Percentiles rank a stretch among this genome's conserved stretches.
These are phyloP conservation scores for Barnettozyma californica DNA, from an alignment of 805 yeast species.

Conservation along the genomic window DNA sequence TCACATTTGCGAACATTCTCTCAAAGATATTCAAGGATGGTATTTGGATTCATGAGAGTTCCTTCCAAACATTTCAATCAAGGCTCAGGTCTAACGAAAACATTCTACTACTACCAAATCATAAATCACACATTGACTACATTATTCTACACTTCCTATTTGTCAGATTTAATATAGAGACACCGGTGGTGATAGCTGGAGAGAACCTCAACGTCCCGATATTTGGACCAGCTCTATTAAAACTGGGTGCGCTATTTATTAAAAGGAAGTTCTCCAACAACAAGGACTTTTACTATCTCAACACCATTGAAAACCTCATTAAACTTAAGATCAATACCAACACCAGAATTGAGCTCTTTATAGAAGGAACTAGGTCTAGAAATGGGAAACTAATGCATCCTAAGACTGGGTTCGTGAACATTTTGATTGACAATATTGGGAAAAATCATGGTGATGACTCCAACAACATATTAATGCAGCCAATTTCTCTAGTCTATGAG, in stretches of 20 bases:
- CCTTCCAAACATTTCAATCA: conserved; percentile 11
- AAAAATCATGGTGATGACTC: conserved; percentile 1
- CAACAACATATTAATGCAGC: conserved; percentile 11
- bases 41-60: conserved; percentile 17
- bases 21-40: conserved; percentile 21
- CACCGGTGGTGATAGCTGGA: conserved; percentile 23
- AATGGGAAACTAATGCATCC: conserved; percentile 22
- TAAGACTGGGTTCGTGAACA: conserved; percentile 19
- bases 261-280: conserved; percentile 15
- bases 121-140: conserved; percentile 22
- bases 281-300: conserved; percentile 16
- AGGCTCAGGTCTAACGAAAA: conserved; percentile 3
- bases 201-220: conserved; percentile 22
- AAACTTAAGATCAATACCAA: conserved; percentile 3
- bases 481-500: conserved; percentile 19
- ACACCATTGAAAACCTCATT: conserved; percentile 13
- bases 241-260: conserved; percentile 20
- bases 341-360: conserved; percentile 17
- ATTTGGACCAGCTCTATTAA: conserved; percentile 16
- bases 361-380: conserved; percentile 23
- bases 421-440: conserved; percentile 12
- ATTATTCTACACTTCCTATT: conserved; percentile 19
- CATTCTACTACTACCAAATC: conserved; percentile 18
- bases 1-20: conserved; percentile 12
- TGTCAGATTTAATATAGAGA: conserved; percentile 14